phyloP scores from a whole-genome alignment of 352 stramenopile species.

The Globisporangium paddicum region DNA sequence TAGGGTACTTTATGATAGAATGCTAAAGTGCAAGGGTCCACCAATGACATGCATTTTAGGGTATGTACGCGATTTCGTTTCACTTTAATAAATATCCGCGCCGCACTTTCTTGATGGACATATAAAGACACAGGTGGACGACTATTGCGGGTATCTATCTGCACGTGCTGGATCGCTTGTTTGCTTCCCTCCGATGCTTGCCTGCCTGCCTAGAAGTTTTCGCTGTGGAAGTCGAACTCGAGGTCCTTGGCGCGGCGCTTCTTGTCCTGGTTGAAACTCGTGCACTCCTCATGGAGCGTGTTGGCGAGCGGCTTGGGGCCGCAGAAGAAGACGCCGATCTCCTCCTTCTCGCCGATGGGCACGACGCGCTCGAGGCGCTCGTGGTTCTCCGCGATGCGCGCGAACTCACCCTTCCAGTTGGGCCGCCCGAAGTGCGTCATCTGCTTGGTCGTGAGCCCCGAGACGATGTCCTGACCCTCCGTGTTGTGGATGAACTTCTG shows the following conservation, averaged over 20 bases:
- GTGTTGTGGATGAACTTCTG: slow-evolving; percentile 71
- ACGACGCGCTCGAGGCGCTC: slow-evolving; percentile 23
- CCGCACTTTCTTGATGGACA: not conserved
- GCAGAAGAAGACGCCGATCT: slow-evolving; percentile 80
- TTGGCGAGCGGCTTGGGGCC: slow-evolving; percentile 55
- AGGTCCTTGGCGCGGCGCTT: slow-evolving; percentile 26
- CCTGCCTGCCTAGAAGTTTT: slow-evolving; percentile 44
- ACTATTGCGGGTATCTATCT: not conserved
- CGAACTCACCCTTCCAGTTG: slow-evolving; percentile 68
- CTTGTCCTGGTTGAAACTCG: slow-evolving; percentile 45
- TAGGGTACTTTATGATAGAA: too few relatives aligned
- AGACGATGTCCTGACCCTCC: slow-evolving; percentile 67
- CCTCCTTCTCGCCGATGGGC: slow-evolving; percentile 31
- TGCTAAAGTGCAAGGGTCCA: too few relatives aligned
- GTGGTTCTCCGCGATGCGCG: slow-evolving; percentile 45
- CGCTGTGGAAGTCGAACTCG: slow-evolving; percentile 67
- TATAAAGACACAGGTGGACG: not conserved
- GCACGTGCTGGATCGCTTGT: not conserved
- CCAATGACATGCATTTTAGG: too few relatives aligned
- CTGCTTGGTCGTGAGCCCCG: slow-evolving; percentile 65
- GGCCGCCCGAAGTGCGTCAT: slow-evolving; percentile 72
- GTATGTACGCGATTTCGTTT: not conserved
- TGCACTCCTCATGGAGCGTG: slow-evolving; percentile 57
- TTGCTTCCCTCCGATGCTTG: not conserved
- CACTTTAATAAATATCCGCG: slow-evolving; percentile 2